Evolutionary conservation across 2,329 filamentous ascomycete genomes (phyloP).

Genomic region (Cryphonectria nitschkei): DNA sequence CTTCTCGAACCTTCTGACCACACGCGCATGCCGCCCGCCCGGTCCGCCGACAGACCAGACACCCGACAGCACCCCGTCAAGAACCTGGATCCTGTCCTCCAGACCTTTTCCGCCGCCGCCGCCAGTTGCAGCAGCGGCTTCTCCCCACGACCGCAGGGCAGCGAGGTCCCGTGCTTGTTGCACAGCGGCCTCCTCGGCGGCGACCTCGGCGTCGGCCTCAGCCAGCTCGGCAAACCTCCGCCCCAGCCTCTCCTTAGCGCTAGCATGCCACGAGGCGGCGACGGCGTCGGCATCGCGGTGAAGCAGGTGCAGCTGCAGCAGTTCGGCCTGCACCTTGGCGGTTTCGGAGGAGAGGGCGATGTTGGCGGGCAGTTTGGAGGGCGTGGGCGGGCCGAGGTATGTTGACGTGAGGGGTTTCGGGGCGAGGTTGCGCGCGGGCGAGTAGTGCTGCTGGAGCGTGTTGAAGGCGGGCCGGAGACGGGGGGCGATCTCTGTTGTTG

Average conservation of each 20-base stretch:
- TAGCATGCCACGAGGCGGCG: conserved; percentile 56
- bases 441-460: conserved; percentile 69
- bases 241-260: conserved; percentile 55
- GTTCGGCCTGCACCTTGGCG: conserved; percentile 62
- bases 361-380: conserved; percentile 64
- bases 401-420: conserved; percentile 65
- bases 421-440: conserved; percentile 62
- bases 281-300: conserved; percentile 57
- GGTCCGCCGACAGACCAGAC: conserved; percentile 62
- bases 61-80: conserved; percentile 60
- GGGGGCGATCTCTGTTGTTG: conserved; percentile 32
- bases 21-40: conserved; percentile 58
- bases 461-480: conserved; percentile 60
- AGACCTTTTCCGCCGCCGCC: conserved; percentile 42
- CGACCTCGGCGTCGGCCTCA: conserved; percentile 40
- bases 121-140: too few relatives aligned
- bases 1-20: conserved; percentile 61
- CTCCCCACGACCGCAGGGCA: conserved; percentile 57
- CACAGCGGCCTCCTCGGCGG: conserved; percentile 45
- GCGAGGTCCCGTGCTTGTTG: conserved; percentile 55
- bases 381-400: conserved; percentile 62
- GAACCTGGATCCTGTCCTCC: conserved; percentile 59
- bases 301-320: conserved; percentile 67
- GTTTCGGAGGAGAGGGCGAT: conserved; percentile 62
- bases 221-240: conserved; percentile 48